A percentile compares a stretch with the other conserved stretches of the same genome.
Evolutionary conservation across 2,329 filamentous ascomycete genomes (phyloP).

Genomic region (Fusarium kyushuense): DNA sequence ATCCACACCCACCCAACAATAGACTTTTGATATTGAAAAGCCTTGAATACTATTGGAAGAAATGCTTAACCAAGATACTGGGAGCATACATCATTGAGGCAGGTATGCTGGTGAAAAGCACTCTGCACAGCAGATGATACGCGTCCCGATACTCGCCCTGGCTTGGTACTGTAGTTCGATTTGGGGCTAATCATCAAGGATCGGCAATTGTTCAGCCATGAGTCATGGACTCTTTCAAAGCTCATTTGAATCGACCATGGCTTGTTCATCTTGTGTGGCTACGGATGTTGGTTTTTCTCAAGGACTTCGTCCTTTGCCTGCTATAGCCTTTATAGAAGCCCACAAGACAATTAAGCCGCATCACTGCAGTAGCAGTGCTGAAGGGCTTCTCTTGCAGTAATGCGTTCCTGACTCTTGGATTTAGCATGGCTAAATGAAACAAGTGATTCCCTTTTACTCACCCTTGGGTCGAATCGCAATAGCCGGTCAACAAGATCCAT

Average conservation of each 20-base stretch:
- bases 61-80: conserved; percentile 28
- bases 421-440: accelerated
- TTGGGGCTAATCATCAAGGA: not conserved
- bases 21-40: conserved; percentile 3
- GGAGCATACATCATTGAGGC: conserved; percentile 42
- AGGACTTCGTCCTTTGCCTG: no score
- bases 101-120: conserved; percentile 46
- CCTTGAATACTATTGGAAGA: conserved; percentile 7
- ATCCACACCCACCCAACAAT: conserved; percentile 38
- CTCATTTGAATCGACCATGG: conserved; percentile 22
- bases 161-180: conserved; percentile 24
- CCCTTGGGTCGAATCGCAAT: conserved; percentile 94
- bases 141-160: conserved; percentile 42
- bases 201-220: conserved; percentile 1
- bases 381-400: conserved; percentile 13
- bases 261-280: conserved; percentile 40
- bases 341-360: not conserved
- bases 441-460: conserved; percentile 57
- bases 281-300: no score
- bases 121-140: conserved; percentile 23
- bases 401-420: not conserved
- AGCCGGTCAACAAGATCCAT: conserved; percentile 97
- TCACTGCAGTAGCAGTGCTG: not conserved
- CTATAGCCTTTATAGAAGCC: not conserved
- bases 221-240: conserved; percentile 21